Conservation (phyloP, 768 basidiomycete genomes). For the Panaeolus cyanescens region DNA sequence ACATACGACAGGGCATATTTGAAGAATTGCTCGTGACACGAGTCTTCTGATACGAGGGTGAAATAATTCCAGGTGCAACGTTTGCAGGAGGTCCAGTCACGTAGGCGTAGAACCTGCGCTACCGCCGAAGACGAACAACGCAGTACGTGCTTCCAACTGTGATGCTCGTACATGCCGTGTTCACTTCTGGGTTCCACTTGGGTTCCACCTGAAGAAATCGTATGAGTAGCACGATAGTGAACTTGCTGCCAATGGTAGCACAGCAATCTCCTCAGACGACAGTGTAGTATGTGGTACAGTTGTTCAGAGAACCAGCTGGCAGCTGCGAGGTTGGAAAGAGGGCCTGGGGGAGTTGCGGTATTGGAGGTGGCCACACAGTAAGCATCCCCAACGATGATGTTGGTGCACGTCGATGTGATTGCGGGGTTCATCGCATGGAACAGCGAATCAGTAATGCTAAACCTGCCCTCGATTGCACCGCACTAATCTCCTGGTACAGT, state of each 20-base stretch:
- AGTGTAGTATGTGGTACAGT: constrained; percentile 19
- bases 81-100: no score
- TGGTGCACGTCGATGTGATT: constrained; percentile 12
- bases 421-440: background rate
- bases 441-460: background rate
- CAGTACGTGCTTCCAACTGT: constrained; percentile 10
- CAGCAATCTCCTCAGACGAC: constrained; percentile 17
- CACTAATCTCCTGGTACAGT: constrained; percentile 2
- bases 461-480: background rate
- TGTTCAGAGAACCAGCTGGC: constrained; percentile 10
- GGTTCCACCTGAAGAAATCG: constrained; percentile 15
- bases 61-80: no score
- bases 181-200: constrained; percentile 25
- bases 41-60: no score
- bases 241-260: constrained; percentile 11
- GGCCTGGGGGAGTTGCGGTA: constrained; percentile 10
- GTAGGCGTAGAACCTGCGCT: no score
- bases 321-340: constrained; percentile 15
- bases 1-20: no score
- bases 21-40: no score
- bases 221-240: constrained; percentile 13
- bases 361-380: constrained; percentile 14
- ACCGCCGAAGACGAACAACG: background rate
- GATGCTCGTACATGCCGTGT: constrained; percentile 15
- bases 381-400: constrained; percentile 11